Base-by-base conservation (phyloP, 192 early-diverging fungal species). In the Pilaira anomala region DNA sequence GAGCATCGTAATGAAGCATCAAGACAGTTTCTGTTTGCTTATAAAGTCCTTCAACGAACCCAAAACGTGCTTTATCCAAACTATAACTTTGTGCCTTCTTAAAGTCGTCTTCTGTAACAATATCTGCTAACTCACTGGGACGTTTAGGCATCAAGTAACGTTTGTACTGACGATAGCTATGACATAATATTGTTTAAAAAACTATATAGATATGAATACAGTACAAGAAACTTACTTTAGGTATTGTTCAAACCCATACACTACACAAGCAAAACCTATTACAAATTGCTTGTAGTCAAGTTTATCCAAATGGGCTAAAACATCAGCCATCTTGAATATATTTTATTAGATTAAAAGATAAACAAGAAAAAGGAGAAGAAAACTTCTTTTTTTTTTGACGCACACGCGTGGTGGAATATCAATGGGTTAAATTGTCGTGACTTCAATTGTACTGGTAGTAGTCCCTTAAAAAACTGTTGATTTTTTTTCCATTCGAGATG, bases 31-130 rank as follows among this genome's bases (percentile, higher is more conserved):
- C 83, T 21, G 85, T n/a, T 68, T 91, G 85, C 18, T 66, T 74
- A 51, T 91, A 82, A 0, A 84, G 41, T 29, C 78, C 76, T 24
- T 76, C 74, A 19, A 95, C 71, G 69, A 98, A 86, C 7, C 71
- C 79, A 71, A 96, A 92, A 26, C 80, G 80, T 49, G 87, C 80
- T 71, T 91, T 96, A 72, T 95, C 96, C 21, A 86, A 72, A 45
- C 90, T 88, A 60, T 98, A 98, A 11, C 81, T 86, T 57, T 90
- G 89, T 13, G 93, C 87, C 73, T 96, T 91, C 33, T 71, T 59
- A 59, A 94, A 96, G 24, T 91, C 84, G 54, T 96, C 85, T 13
- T 86, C 78, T 44, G 84, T 79, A 14, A 95, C 79, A 65, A 91
- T 82, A 49, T 83, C 75, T 19, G 69, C 55, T n/a, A 98, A 77